Percentiles rank a stretch among this genome's conserved stretches.
These are phyloP conservation scores for Diplodia scrobiculata DNA, from an alignment of 2,329 filamentous ascomycete genomes.

Conservation along the genomic window DNA sequence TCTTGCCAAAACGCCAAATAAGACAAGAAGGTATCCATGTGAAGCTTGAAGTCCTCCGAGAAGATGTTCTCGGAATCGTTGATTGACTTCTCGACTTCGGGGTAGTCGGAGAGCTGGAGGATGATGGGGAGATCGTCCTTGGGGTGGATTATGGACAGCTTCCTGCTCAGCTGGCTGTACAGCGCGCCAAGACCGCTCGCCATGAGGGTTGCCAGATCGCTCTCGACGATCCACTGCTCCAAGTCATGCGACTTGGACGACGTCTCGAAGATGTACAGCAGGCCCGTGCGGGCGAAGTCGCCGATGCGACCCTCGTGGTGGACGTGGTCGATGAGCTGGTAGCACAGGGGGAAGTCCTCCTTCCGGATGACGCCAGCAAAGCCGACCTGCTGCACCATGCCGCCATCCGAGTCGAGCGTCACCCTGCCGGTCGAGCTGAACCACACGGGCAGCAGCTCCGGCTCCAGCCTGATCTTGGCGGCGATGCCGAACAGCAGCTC, in stretches of 20 bases:
- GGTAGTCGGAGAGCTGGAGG: constrained; percentile 85
- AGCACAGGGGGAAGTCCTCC: constrained; percentile 93
- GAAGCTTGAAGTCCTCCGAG: constrained; percentile 74
- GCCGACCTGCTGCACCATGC: constrained; percentile 59
- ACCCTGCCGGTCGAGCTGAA: constrained; percentile 65
- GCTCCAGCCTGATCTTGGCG: constrained; percentile 90
- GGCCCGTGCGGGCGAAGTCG: constrained; percentile 90
- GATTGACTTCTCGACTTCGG: constrained; percentile 68
- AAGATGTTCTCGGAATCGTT: constrained; percentile 71
- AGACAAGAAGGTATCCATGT: constrained; percentile 90
- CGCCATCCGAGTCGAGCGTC: constrained; percentile 41
- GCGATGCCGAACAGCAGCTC: constrained; percentile 95
- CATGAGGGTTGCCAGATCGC: constrained; percentile 95
- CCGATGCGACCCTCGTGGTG: constrained; percentile 93
- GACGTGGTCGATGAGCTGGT: constrained; percentile 93
- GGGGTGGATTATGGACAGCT: constrained; percentile 79
- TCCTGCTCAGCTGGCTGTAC: constrained; percentile 68
- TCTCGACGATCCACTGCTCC: constrained; percentile 96
- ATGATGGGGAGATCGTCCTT: constrained; percentile 76
- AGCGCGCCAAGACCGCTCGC: constrained; percentile 85
- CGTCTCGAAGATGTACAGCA: constrained; percentile 94
- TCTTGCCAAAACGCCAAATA: constrained; percentile 98
- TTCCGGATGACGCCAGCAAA: constrained; percentile 84
- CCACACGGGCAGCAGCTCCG: constrained; percentile 85
- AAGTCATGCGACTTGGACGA: constrained; percentile 78